Base-by-base conservation (phyloP, 1,139 yeast species). In the Candida anutae region DNA sequence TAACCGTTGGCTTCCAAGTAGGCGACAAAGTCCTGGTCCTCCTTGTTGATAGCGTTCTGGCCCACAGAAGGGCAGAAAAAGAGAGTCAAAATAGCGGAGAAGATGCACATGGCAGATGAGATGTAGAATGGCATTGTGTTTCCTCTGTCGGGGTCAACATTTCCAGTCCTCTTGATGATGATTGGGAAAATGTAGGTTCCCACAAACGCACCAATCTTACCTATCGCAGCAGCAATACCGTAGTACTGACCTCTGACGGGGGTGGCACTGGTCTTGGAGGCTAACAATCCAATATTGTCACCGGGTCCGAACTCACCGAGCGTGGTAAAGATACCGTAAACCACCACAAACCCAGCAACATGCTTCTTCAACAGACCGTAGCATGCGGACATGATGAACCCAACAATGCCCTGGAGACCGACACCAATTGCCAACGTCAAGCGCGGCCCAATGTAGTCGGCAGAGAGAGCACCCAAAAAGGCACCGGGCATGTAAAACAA, bases 271-370 rank as follows among this genome's bases (percentile, higher is more conserved):
- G 94, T 80, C 57, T 87, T 87, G 22, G 95, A 72, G 16, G 95
- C 94, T 37, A 88, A 64, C 34, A 82, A 60, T 41, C 96, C 96
- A 51, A 82, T 79, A 55, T 83, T 84, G 55, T 87, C 85, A 58
- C 97, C 97, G 11, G 95, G 88, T 15, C 95, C 95, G 53, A 87
- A 82, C 55, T 88, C 96, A 43, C 97, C 97, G 27, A 84, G 64
- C 5, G 95, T 65, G 48, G 75, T 61, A 54, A 87, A 88, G 38
- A 88, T 73, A 59, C 96, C 97, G 48, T 79, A 87, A 13, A 82
- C 80, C 22, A 85, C 90, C 25, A 77, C 79, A 47, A 88, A 85
- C 0, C 76, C 90, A 18, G 74, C 95, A 46, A 85, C 61, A 42
- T 80, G 72, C 25, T 69, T 49, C 37, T 64, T 61, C 41, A 88